Conservation (phyloP, 345 rosid species). For the Populus tremula region DNA sequence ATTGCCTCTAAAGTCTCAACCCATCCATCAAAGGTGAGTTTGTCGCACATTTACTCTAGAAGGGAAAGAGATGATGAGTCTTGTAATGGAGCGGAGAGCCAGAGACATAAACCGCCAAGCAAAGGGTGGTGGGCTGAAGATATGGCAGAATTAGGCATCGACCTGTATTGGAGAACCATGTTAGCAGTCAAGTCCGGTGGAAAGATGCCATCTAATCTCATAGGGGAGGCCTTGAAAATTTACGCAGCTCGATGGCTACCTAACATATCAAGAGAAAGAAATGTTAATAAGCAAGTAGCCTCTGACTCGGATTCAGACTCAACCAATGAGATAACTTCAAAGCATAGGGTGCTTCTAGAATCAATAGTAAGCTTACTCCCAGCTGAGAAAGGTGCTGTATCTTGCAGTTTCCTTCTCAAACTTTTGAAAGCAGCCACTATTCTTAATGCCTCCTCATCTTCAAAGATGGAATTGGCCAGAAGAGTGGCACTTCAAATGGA, state of each 20-base stretch:
- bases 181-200: constrained; percentile 82
- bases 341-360: constrained; percentile 73
- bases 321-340: constrained; percentile 44
- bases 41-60: constrained; percentile 82
- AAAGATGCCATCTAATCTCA: constrained; percentile 54
- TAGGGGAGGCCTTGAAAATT: constrained; percentile 78
- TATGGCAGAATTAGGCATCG: constrained; percentile 81
- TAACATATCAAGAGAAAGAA: constrained; percentile 45
- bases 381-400: constrained; percentile 66
- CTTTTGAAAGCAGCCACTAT: constrained; percentile 80
- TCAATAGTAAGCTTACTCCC: constrained; percentile 86
- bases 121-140: constrained; percentile 99
- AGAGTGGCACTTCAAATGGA: constrained; percentile 81
- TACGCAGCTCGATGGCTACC: constrained; percentile 92
- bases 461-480: constrained; percentile 76
- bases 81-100: constrained; percentile 63
- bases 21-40: constrained; percentile 70
- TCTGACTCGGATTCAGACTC: constrained; percentile 75
- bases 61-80: constrained; percentile 69
- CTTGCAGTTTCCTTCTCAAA: constrained; percentile 83
- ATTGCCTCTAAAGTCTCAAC: constrained; percentile 64
- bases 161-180: constrained; percentile 91
- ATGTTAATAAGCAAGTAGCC: constrained; percentile 30
- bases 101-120: constrained; percentile 37
- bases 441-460: constrained; percentile 62